Evolutionary conservation across 306 rosid genomes (phyloP).

Genomic region (Prunus dulcis): DNA sequence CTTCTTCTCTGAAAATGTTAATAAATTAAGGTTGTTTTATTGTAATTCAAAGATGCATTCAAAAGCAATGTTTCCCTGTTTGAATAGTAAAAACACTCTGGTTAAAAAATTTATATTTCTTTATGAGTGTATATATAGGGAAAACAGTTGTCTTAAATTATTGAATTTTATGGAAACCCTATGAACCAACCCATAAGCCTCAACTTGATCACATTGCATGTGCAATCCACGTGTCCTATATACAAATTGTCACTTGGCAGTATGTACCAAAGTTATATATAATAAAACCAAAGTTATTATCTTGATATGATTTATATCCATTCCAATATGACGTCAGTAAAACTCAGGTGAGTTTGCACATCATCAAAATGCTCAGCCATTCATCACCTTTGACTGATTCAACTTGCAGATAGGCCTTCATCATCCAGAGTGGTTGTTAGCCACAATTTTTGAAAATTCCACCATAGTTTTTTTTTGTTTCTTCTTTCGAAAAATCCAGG

Average conservation of each 20-base stretch:
- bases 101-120: not conserved
- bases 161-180: not conserved
- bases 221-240: not conserved
- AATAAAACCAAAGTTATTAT: not conserved
- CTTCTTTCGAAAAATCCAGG: not conserved
- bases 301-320: too few relatives aligned
- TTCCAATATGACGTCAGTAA: too few relatives aligned
- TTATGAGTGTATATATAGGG: too few relatives aligned
- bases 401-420: not conserved
- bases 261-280: not conserved
- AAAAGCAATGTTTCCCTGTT: not conserved
- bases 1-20: not conserved
- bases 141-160: not conserved
- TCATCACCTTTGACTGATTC: not conserved
- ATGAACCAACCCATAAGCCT: not conserved
- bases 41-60: not conserved
- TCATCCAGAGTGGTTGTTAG: not conserved
- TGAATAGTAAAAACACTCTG: not conserved
- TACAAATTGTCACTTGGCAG: not conserved
- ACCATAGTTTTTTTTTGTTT: too few relatives aligned
- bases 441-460: not conserved
- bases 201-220: not conserved
- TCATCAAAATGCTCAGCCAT: too few relatives aligned
- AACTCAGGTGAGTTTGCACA: too few relatives aligned
- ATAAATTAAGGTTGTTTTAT: too few relatives aligned